Base-by-base conservation (phyloP, 2,329 filamentous ascomycete genomes). In the Dactylella cylindrospora region DNA sequence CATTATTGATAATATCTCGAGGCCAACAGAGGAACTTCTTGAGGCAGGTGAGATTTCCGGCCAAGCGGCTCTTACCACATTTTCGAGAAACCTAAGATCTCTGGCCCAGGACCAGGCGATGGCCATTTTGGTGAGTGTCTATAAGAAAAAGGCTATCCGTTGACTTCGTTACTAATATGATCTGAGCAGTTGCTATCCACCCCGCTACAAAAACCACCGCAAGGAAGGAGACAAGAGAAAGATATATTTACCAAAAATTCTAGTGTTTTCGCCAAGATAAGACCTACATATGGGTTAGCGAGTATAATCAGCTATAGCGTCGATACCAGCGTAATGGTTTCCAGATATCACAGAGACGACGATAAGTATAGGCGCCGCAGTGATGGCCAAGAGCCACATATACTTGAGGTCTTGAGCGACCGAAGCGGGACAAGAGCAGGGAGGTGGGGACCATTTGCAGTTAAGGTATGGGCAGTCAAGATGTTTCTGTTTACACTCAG, bases 1-100 rank as follows among this genome's bases (percentile, higher is more conserved):
- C 19, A 43, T 62, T 22, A 39, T 62, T 19, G 57, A 62, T 31
- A 62, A 26, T 26, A 62, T 62, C n/a, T 62, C 57, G 12, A 29
- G 57, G 13, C 49, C 57, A 5, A 41, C 47, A 1, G 49, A 54
- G 23, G 32, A 28, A n/a, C 49, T 62, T 2, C 17, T 54, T 3
- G 31, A 54, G 28, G 43, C n/a, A 25, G 33, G 28, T 38, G 49
- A 62, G 15, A 39, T 62, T 7, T 17, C 40, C 5, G 31, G 36
- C 5, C 51, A 62, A 22, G 22, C 41, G 8, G 33, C 19, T 1
- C 31, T 62, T 5, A 54, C 43, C 2, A 20, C 23, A 3, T 39
- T 62, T 15, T 49, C 57, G 3, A 25, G 31, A 32, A 49, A 20
- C 20, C 49, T 62, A 12, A 43, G 26, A 45, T 29, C 36, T 8